These are phyloP conservation scores for Rhizopogon vulgaris DNA, from an alignment of 768 basidiomycete genomes.

Conservation along the genomic window DNA sequence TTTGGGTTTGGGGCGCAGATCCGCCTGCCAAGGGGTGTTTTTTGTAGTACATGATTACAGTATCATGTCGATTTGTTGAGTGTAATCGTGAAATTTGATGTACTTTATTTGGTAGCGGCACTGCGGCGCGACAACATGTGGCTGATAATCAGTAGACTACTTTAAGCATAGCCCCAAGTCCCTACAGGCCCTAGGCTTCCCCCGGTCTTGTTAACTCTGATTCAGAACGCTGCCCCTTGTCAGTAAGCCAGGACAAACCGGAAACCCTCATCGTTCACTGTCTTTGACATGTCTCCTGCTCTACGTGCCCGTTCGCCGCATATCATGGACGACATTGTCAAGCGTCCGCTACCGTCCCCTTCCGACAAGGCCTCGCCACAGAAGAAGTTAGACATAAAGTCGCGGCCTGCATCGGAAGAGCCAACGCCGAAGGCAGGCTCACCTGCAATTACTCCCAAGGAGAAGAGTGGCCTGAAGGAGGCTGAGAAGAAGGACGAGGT, in stretches of 20 bases:
- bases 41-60: slow-evolving; percentile 3
- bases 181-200: slow-evolving; percentile 1
- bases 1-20: slow-evolving; percentile 2
- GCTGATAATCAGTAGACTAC: slow-evolving; percentile 2
- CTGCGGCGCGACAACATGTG: slow-evolving; percentile 2
- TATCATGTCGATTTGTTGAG: not conserved
- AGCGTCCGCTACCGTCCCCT: slow-evolving; percentile 26
- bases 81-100: not conserved
- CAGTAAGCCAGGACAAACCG: not conserved
- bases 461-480: slow-evolving; percentile 2
- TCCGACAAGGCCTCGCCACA: slow-evolving; percentile 23
- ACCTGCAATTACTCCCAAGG: slow-evolving; percentile 6
- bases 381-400: slow-evolving; percentile 27
- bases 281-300: slow-evolving; percentile 3
- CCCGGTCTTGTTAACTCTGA: not conserved
- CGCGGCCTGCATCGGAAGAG: slow-evolving; percentile 24
- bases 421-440: slow-evolving; percentile 9
- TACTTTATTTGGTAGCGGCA: slow-evolving; percentile 1
- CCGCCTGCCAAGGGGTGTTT: slow-evolving; percentile 22
- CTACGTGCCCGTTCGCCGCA: slow-evolving; percentile 26
- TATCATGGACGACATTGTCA: slow-evolving; percentile 20
- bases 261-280: not conserved
- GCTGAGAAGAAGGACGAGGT: slow-evolving; percentile 24
- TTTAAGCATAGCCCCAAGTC: slow-evolving; percentile 3
- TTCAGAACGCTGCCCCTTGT: not conserved